A percentile compares a stretch with the other conserved stretches of the same genome.
Evolutionary conservation across 2,329 filamentous ascomycete species (phyloP).

Genomic region (Botrytis squamosa): DNA sequence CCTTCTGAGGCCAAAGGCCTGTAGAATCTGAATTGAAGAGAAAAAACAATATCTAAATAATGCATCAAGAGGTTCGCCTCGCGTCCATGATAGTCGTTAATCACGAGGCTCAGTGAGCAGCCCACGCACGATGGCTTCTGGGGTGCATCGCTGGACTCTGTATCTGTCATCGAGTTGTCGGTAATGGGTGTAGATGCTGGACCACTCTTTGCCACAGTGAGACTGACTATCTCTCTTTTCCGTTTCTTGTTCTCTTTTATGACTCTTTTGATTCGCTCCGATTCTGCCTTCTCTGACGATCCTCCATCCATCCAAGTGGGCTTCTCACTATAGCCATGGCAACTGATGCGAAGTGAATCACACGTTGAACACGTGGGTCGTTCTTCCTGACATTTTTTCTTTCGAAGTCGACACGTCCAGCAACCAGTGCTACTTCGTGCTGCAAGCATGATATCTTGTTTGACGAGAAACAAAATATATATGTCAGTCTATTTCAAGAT

Average conservation of each 20-base stretch:
- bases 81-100: background rate
- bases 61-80: background rate
- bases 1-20: background rate
- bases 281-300: background rate
- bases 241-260: background rate
- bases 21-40: background rate
- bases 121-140: background rate
- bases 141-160: background rate
- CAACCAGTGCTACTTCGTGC: background rate
- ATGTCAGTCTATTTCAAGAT: background rate
- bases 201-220: background rate
- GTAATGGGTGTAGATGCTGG: background rate
- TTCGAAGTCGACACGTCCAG: background rate
- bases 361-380: background rate
- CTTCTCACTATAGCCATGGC: background rate
- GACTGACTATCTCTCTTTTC: background rate
- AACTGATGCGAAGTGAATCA: background rate
- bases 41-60: background rate
- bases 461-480: background rate
- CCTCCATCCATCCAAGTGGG: background rate
- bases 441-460: background rate
- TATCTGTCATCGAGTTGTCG: background rate
- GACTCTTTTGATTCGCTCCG: background rate
- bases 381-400: background rate
- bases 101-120: background rate